Percentiles rank a stretch among this genome's conserved stretches.
Conservation (phyloP, 371 early-diverging fungal genomes). For the Syncephalastrum racemosum region DNA sequence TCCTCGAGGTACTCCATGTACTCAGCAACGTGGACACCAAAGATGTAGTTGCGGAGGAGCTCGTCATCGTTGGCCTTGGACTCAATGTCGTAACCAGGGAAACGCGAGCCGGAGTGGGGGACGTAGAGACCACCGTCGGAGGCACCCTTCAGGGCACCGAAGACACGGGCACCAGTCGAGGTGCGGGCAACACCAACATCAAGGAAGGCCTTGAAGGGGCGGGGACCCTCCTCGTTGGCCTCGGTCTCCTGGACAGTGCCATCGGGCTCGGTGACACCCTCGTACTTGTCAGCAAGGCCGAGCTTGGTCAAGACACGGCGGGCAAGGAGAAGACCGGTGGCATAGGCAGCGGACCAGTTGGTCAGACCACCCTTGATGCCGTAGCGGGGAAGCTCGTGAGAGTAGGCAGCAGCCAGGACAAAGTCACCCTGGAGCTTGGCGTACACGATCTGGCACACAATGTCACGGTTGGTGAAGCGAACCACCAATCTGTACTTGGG, state of each 20-base stretch:
- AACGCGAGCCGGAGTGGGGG: slow-evolving; percentile 98
- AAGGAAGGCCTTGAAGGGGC: slow-evolving; percentile 99
- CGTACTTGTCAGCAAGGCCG: slow-evolving; percentile 93
- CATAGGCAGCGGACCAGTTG: slow-evolving; percentile 99
- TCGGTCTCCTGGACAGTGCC: slow-evolving; percentile 92
- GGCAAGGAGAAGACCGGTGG: slow-evolving; percentile 98
- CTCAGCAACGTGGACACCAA: slow-evolving; percentile 97
- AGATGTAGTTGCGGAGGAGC: slow-evolving; percentile 97
- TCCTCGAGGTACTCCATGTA: slow-evolving; percentile 99
- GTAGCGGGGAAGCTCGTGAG: slow-evolving; percentile 98
- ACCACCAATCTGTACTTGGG: slow-evolving; percentile 99
- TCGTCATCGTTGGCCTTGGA: slow-evolving; percentile 95
- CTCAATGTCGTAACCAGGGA: slow-evolving; percentile 96
- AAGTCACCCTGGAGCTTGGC: slow-evolving; percentile 99
- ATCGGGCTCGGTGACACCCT: slow-evolving; percentile 93
- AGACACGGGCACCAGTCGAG: slow-evolving; percentile 99
- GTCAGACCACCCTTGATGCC: slow-evolving; percentile 99
- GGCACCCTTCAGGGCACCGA: slow-evolving; percentile 99
- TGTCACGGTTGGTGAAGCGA: slow-evolving; percentile 99
- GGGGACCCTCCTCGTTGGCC: slow-evolving; percentile 93
- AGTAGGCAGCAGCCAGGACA: slow-evolving; percentile 97
- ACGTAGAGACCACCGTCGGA: slow-evolving; percentile 99
- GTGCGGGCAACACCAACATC: slow-evolving; percentile 99
- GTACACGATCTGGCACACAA: slow-evolving; percentile 98
- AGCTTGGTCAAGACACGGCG: slow-evolving; percentile 97